Percentiles rank a stretch among this genome's conserved stretches.
These are phyloP conservation scores for Trichoderma semiorbis DNA, from an alignment of 2,329 filamentous ascomycete species.

Conservation along the genomic window DNA sequence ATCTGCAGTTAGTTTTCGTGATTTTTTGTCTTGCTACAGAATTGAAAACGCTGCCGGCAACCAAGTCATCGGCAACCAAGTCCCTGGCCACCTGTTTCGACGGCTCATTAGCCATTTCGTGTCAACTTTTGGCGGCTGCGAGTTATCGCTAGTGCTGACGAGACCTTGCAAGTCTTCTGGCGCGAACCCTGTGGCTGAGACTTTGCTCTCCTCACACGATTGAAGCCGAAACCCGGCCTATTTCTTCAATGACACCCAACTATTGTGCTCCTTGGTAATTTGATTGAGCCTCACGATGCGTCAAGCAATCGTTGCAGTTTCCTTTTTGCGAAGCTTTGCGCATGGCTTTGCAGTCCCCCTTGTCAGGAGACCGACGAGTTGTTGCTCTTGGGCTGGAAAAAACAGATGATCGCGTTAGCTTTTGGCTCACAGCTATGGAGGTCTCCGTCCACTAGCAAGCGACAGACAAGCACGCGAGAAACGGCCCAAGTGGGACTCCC, in stretches of 20 bases:
- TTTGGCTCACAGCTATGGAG: background rate
- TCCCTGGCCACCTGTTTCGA: background rate
- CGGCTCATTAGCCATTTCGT: background rate
- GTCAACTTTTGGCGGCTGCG: slow-evolving; percentile 5
- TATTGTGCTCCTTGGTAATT: background rate
- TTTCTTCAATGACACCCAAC: background rate
- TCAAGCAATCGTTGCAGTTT: background rate
- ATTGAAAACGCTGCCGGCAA: background rate
- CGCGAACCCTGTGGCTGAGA: slow-evolving; percentile 11
- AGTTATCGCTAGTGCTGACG: slow-evolving; percentile 3
- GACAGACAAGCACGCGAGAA: background rate
- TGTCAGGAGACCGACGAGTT: background rate
- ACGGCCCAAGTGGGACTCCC: background rate
- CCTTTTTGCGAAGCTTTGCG: background rate
- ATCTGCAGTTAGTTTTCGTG: background rate
- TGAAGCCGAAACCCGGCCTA: background rate
- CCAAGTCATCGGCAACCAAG: background rate
- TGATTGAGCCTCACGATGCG: background rate
- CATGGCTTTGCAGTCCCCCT: background rate
- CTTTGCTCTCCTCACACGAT: background rate
- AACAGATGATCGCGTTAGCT: background rate
- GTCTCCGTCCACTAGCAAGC: background rate
- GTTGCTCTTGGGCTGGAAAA: background rate
- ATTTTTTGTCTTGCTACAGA: background rate
- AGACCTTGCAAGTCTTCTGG: background rate